Conservation (phyloP, 2,329 filamentous ascomycete species). For the Microascus cirrosus region DNA sequence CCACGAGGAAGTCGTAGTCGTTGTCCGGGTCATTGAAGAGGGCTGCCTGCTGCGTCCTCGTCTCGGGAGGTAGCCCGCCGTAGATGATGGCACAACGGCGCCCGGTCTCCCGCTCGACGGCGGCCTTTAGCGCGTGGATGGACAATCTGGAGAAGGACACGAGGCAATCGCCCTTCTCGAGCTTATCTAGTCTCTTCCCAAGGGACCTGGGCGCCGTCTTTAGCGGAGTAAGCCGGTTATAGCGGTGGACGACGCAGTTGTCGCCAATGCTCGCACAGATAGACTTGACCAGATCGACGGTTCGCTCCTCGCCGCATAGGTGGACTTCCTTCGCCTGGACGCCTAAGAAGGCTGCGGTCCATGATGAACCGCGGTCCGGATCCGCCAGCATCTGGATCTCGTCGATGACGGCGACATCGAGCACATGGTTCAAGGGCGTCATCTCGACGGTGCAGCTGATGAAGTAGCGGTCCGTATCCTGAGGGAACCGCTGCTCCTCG, state of each 20-base stretch:
- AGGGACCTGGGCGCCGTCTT: constrained; percentile 55
- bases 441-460: constrained; percentile 93
- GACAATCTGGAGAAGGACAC: constrained; percentile 75
- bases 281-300: constrained; percentile 66
- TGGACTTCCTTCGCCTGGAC: constrained; percentile 83
- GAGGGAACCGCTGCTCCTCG: constrained; percentile 69
- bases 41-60: constrained; percentile 77
- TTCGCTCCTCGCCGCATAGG: constrained; percentile 81
- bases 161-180: constrained; percentile 83
- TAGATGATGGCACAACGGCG: constrained; percentile 87
- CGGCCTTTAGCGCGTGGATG: constrained; percentile 68
- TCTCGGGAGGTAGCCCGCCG: constrained; percentile 83
- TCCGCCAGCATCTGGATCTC: constrained; percentile 97
- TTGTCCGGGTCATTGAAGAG: constrained; percentile 94
- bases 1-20: constrained; percentile 88
- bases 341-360: constrained; percentile 84
- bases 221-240: constrained; percentile 73
- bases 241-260: constrained; percentile 67
- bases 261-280: constrained; percentile 75
- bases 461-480: constrained; percentile 46
- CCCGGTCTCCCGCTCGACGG: constrained; percentile 66
- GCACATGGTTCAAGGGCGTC: constrained; percentile 39
- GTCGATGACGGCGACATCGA: constrained; percentile 91
- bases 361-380: constrained; percentile 74
- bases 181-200: constrained; percentile 47